Percentiles rank a stretch among this genome's conserved stretches.
These are phyloP conservation scores for Aleurites moluccanus DNA, from an alignment of 441 rosid species.

Conservation along the genomic window DNA sequence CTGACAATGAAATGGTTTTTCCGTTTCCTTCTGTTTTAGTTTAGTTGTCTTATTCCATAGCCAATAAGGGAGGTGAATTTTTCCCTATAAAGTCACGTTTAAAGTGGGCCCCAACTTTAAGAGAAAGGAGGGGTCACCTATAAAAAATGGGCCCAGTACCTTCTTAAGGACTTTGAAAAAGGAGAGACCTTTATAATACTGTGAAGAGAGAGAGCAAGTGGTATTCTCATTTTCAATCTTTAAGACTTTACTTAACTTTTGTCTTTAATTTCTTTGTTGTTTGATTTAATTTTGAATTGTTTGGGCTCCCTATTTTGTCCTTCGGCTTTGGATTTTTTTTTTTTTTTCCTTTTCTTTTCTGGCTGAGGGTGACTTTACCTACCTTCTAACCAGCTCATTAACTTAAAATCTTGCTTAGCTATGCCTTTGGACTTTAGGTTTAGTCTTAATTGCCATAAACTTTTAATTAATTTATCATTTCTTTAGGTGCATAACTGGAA, in stretches of 20 bases:
- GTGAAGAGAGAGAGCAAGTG: no score
- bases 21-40: background rate
- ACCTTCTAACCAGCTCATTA: background rate
- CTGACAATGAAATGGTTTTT: conserved; percentile 34
- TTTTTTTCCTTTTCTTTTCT: no score
- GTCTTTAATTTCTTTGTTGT: no score
- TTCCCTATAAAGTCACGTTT: conserved; percentile 33
- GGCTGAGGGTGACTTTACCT: background rate
- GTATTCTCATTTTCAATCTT: conserved; percentile 14
- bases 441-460: background rate
- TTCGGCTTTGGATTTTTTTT: background rate
- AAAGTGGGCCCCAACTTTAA: conserved; percentile 21
- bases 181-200: conserved; percentile 42
- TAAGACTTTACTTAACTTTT: conserved; percentile 7
- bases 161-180: conserved; percentile 48
- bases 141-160: conserved; percentile 32
- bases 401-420: background rate
- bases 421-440: no score
- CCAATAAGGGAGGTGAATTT: conserved; percentile 1
- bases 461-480: background rate
- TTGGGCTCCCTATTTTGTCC: background rate
- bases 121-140: conserved; percentile 21
- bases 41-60: conserved; percentile 10
- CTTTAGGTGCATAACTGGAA: background rate
- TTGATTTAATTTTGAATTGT: no score